These are phyloP conservation scores for Podaxis pistillaris DNA, from an alignment of 768 basidiomycete genomes.

Conservation along the genomic window DNA sequence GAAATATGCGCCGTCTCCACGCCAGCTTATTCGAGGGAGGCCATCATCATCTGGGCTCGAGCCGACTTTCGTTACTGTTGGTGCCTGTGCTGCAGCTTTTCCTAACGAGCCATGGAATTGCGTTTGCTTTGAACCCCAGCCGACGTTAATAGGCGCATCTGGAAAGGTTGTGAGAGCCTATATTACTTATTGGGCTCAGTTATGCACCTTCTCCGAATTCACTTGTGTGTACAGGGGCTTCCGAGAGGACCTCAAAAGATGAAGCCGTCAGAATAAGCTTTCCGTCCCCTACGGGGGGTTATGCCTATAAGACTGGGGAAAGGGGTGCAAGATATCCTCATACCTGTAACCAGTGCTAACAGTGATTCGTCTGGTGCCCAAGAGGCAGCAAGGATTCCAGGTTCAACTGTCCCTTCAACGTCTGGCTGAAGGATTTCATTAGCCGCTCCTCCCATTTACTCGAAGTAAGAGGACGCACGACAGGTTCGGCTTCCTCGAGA, in stretches of 20 bases:
- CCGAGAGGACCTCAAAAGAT: constrained; percentile 85
- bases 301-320: neutral
- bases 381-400: constrained; percentile 74
- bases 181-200: neutral
- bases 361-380: constrained; percentile 94
- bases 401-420: constrained; percentile 84
- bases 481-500: constrained; percentile 46
- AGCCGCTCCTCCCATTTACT: constrained; percentile 10
- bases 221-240: constrained; percentile 63
- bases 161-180: constrained; percentile 12
- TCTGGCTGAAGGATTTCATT: constrained; percentile 52
- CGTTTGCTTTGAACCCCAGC: constrained; percentile 96
- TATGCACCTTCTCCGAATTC: constrained; percentile 83
- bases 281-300: constrained; percentile 49
- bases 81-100: constrained; percentile 71
- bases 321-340: constrained; percentile 6
- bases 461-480: constrained; percentile 33
- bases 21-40: constrained; percentile 81
- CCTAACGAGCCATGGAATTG: constrained; percentile 97
- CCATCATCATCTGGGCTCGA: constrained; percentile 71
- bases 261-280: constrained; percentile 88
- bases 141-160: constrained; percentile 93
- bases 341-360: constrained; percentile 81
- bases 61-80: constrained; percentile 38
- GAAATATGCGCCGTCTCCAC: constrained; percentile 91